A percentile compares a stretch with the other conserved stretches of the same genome.
Conservation (phyloP, 2,329 filamentous ascomycete genomes). For the Lojkania enalia region DNA sequence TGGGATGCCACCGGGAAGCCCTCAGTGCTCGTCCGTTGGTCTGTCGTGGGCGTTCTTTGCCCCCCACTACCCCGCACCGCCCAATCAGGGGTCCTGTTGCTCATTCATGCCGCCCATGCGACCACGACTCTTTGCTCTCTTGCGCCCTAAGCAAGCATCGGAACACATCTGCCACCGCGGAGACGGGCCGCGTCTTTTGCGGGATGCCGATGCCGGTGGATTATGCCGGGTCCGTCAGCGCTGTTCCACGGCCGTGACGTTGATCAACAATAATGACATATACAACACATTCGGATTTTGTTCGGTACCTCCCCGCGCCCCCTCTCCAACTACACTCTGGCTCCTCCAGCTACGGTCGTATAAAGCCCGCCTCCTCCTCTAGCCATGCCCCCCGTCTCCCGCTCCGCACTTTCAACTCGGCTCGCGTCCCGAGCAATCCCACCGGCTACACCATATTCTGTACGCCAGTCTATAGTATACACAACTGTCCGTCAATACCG, state of each 20-base stretch:
- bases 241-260: conserved; percentile 11
- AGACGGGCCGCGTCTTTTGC: too few species aligned
- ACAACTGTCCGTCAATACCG: conserved; percentile 33
- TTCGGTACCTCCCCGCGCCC: conserved; percentile 16
- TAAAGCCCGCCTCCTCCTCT: conserved; percentile 8
- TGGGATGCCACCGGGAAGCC: too few species aligned
- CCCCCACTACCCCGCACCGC: too few species aligned
- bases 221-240: background rate
- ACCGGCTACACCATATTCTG: conserved; percentile 22
- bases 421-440: conserved; percentile 36
- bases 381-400: conserved; percentile 31
- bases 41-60: too few species aligned
- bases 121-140: too few species aligned
- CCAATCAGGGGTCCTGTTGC: too few species aligned
- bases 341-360: conserved; percentile 18
- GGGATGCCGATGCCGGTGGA: background rate
- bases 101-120: too few species aligned
- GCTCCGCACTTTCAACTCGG: conserved; percentile 35
- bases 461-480: conserved; percentile 25
- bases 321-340: conserved; percentile 16
- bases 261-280: conserved; percentile 17
- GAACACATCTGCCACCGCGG: too few species aligned
- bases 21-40: too few species aligned
- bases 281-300: conserved; percentile 17
- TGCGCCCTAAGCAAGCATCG: too few species aligned